Percentiles rank a stretch among this genome's conserved stretches.
phyloP scores from a whole-genome alignment of 2,329 filamentous ascomycete genomes.

The Fusarium nodosum region DNA sequence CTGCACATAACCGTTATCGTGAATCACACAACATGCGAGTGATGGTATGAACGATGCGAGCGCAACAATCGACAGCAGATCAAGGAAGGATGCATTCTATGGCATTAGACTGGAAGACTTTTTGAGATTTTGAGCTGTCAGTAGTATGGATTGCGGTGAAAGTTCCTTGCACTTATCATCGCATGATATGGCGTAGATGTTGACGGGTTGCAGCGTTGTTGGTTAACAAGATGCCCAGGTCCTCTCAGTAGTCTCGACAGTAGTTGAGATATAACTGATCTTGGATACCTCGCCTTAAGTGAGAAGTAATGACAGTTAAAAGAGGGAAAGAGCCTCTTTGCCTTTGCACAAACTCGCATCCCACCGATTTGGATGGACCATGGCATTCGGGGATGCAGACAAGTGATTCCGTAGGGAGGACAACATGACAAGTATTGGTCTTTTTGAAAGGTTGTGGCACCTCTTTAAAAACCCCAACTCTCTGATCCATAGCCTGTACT shows the following conservation, averaged over 20 bases:
- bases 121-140: background rate
- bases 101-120: background rate
- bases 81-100: slow-evolving; percentile 3
- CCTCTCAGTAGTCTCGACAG: background rate
- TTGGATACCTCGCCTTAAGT: background rate
- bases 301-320: background rate
- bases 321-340: background rate
- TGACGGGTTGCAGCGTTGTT: background rate
- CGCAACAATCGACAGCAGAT: slow-evolving; percentile 12
- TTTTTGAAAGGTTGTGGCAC: background rate
- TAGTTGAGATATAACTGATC: too few relatives aligned
- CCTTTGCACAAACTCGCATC: slow-evolving; percentile 10
- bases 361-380: slow-evolving; percentile 22
- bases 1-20: slow-evolving; percentile 28
- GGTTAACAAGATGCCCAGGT: background rate
- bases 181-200: too few relatives aligned
- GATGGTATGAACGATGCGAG: slow-evolving; percentile 17
- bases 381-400: slow-evolving; percentile 14
- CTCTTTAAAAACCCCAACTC: background rate
- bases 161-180: background rate
- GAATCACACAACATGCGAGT: slow-evolving; percentile 34
- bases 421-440: background rate
- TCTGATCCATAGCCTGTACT: background rate
- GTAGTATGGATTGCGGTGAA: background rate
- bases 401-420: slow-evolving; percentile 13